A percentile compares a stretch with the other conserved stretches of the same genome.
Evolutionary conservation across 805 yeast species (phyloP).

Genomic region (Pichia sporocuriosa): DNA sequence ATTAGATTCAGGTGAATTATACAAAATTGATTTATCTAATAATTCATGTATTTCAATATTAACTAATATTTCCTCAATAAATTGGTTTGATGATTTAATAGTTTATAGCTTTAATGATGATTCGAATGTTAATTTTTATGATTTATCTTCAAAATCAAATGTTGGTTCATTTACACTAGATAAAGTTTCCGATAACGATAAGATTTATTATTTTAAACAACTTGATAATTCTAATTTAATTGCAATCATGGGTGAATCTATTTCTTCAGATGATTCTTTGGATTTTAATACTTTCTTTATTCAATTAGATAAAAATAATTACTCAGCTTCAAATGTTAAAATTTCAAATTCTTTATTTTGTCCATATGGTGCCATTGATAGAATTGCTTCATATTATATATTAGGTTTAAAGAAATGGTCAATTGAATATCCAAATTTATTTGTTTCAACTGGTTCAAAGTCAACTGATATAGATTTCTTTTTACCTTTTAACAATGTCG

Average conservation of each 20-base stretch:
- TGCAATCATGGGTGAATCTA: constrained; percentile 2
- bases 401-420: constrained; percentile 37
- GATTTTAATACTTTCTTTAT: constrained; percentile 8
- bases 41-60: neutral
- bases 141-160: neutral
- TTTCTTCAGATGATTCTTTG: neutral
- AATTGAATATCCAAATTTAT: constrained; percentile 25
- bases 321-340: constrained; percentile 10
- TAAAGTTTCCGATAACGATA: constrained; percentile 9
- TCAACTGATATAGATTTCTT: constrained; percentile 56
- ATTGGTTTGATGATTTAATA: constrained; percentile 11
- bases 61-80: constrained; percentile 5
- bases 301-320: neutral
- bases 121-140: constrained; percentile 2
- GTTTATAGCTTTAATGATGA: neutral
- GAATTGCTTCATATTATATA: constrained; percentile 42
- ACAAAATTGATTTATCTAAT: constrained; percentile 5
- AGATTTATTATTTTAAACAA: constrained; percentile 5
- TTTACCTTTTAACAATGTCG: constrained; percentile 32
- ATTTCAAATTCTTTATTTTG: constrained; percentile 6
- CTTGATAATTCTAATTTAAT: constrained; percentile 2
- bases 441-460: constrained; percentile 52
- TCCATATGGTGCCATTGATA: constrained; percentile 44
- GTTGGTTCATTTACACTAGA: constrained; percentile 4
- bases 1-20: constrained; percentile 6